Base-by-base conservation (phyloP, 805 yeast genomes). In the Myxozyma lipomycoides region DNA sequence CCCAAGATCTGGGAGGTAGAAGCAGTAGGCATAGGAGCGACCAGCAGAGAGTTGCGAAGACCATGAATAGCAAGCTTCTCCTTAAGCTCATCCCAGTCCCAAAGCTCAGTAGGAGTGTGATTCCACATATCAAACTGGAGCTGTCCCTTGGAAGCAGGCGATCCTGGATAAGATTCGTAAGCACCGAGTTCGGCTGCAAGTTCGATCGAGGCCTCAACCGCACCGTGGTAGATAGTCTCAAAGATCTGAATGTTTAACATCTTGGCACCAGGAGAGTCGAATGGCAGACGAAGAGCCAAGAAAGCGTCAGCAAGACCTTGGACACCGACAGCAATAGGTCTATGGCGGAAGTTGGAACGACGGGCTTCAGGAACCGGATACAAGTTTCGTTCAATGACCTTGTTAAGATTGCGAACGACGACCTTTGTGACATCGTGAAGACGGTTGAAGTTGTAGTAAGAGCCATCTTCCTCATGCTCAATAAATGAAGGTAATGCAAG, bases 21-120 rank as follows among this genome's bases (percentile, higher is more conserved):
- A 1, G 98, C 98, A 17, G 98, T 91, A 40, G 98, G 98, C 98
- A 91, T 91, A 46, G 96, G 93, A 1, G 95, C 97, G 30, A 90
- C 86, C 17, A 90, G 68, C 49, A 91, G 71, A 3, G 97, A 91
- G 73, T 91, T 91, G 64, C 97, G 75, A 38, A 91, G 62, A 43
- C 98, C 98, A 62, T 79, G 69, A 55, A 70, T 67, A 45, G 70
- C 70, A 54, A 91, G 74, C 37, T 78, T 71, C 9, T 70, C 71
- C 69, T 84, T 88, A 61, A 88, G 68, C 4, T 68, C 56, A 57
- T 79, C 85, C 98, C 98, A 91, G 61, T 91, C 95, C 80, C 89
- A 90, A 55, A 87, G 73, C 30, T 76, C 79, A n/a, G 85, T 70
- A 25, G 98, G 96, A 51, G 81, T 78, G 32, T 72, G 78, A 52